These are phyloP conservation scores for Alloteropsis semialata DNA, from an alignment of 176 grass and related monocot genomes.

Conservation along the genomic window DNA sequence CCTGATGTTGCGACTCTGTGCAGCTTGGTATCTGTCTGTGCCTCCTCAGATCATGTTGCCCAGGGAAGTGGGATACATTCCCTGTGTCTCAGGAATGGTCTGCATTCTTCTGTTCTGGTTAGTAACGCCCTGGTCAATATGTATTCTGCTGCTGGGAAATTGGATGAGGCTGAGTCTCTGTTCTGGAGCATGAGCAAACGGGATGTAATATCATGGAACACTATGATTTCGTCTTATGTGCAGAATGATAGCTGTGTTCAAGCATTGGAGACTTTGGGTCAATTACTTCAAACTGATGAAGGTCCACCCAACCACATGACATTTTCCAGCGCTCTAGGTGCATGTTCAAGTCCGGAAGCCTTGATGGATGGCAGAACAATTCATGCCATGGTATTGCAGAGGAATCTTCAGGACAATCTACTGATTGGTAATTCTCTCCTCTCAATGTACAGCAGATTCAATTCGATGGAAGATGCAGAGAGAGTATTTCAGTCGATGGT, in stretches of 20 bases:
- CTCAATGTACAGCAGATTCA: constrained; percentile 84
- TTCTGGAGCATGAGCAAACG: constrained; percentile 57
- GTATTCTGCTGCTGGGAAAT: constrained; percentile 51
- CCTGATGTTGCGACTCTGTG: constrained; percentile 29
- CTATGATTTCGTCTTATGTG: constrained; percentile 64
- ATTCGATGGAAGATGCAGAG: constrained; percentile 49
- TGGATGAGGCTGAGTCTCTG: constrained; percentile 42
- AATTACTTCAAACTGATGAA: constrained; percentile 44
- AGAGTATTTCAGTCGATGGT: constrained; percentile 58
- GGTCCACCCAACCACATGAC: constrained; percentile 58
- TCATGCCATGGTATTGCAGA: constrained; percentile 60
- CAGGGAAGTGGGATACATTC: constrained; percentile 59
- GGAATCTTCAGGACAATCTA: constrained; percentile 48
- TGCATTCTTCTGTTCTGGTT: constrained; percentile 14
- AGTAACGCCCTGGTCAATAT: constrained; percentile 39
- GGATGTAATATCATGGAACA: constrained; percentile 87
- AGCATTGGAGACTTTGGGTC: constrained; percentile 41
- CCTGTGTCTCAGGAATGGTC: constrained; percentile 33
- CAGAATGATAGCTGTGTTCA: constrained; percentile 30
- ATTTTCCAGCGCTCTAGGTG: constrained; percentile 68
- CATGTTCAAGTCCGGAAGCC: constrained; percentile 50
- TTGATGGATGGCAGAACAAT: constrained; percentile 60
- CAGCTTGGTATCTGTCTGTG: constrained; percentile 33
- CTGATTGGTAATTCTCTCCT: constrained; percentile 53
- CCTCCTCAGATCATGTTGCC: constrained; percentile 35